Evolutionary conservation across 768 basidiomycete genomes (phyloP).

Genomic region (Boletales sp.): DNA sequence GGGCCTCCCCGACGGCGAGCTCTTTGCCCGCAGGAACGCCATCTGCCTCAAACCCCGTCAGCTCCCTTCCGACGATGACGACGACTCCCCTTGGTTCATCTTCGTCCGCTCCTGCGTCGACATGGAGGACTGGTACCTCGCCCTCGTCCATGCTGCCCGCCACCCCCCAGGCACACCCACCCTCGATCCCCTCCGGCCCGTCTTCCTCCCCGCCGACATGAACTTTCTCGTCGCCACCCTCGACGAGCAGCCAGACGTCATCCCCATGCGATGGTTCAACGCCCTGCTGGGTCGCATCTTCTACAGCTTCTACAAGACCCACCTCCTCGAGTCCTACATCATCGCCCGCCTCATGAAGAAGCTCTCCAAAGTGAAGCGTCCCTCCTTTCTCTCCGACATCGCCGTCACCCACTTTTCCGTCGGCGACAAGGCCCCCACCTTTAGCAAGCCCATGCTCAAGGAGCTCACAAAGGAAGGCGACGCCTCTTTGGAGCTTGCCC

Average conservation of each 20-base stretch:
- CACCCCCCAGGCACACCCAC: conserved; percentile 60
- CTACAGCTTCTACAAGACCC: conserved; percentile 87
- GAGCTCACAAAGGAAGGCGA: conserved; percentile 94
- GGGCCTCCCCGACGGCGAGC: conserved; percentile 77
- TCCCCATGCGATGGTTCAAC: conserved; percentile 97
- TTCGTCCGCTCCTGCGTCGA: conserved; percentile 84
- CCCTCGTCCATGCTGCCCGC: conserved; percentile 71
- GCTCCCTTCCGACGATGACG: conserved; percentile 38
- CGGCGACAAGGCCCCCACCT: conserved; percentile 76
- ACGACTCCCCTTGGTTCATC: conserved; percentile 83
- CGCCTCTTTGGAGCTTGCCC: conserved; percentile 81
- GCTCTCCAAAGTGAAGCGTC: conserved; percentile 85
- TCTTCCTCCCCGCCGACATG: conserved; percentile 83
- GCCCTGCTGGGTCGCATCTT: conserved; percentile 90
- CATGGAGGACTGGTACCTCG: conserved; percentile 97
- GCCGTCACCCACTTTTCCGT: conserved; percentile 87
- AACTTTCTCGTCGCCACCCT: conserved; percentile 74
- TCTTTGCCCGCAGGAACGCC: conserved; percentile 87
- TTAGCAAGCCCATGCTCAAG: conserved; percentile 98
- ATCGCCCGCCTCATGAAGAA: conserved; percentile 91
- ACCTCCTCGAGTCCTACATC: conserved; percentile 77
- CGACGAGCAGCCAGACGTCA: conserved; percentile 92
- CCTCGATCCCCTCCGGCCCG: conserved; percentile 52
- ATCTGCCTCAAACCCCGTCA: conserved; percentile 67
- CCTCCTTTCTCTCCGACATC: conserved; percentile 80